phyloP scores from a whole-genome alignment of 73 alveolate genomes.

The Paramecium primaurelia region DNA sequence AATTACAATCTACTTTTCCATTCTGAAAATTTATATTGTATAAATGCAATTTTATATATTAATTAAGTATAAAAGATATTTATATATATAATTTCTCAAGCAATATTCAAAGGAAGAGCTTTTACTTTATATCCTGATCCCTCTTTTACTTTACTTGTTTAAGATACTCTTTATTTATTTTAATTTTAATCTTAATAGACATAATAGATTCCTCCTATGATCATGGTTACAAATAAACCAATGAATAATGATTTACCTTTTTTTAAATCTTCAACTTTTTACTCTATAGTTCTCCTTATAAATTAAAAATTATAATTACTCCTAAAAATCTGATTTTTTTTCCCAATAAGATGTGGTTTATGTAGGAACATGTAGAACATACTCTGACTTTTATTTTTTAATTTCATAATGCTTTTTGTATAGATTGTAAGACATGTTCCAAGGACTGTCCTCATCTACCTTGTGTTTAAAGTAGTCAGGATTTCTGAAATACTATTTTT shows the following conservation, averaged over 20 bases:
- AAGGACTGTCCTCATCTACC: slow-evolving; percentile 50
- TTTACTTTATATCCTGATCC: slow-evolving; percentile 58
- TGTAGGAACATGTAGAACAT: neutral
- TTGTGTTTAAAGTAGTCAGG: slow-evolving; percentile 50
- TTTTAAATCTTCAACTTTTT: slow-evolving; percentile 2
- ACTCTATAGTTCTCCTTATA: neutral
- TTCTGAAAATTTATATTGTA: neutral
- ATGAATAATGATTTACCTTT: neutral
- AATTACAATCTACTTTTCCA: too few relatives aligned
- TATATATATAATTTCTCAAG: neutral
- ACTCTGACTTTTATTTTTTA: slow-evolving; percentile 21
- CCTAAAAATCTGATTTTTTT: slow-evolving; percentile 35
- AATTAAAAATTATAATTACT: neutral
- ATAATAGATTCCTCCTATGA: neutral
- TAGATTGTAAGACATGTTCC: slow-evolving; percentile 43
- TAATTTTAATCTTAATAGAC: neutral
- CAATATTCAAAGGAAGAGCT: slow-evolving; percentile 48
- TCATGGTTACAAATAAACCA: slow-evolving; percentile 1
- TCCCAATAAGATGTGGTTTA: slow-evolving; percentile 4
- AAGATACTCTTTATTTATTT: neutral
- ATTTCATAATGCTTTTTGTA: slow-evolving; percentile 49
- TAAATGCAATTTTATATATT: neutral
- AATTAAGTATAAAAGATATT: neutral
- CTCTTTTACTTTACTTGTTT: neutral
- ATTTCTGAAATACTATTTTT: slow-evolving; percentile 47